phyloP scores from a whole-genome alignment of 2,329 filamentous ascomycete species.

The Aspergillus oerlinghausenensis region DNA sequence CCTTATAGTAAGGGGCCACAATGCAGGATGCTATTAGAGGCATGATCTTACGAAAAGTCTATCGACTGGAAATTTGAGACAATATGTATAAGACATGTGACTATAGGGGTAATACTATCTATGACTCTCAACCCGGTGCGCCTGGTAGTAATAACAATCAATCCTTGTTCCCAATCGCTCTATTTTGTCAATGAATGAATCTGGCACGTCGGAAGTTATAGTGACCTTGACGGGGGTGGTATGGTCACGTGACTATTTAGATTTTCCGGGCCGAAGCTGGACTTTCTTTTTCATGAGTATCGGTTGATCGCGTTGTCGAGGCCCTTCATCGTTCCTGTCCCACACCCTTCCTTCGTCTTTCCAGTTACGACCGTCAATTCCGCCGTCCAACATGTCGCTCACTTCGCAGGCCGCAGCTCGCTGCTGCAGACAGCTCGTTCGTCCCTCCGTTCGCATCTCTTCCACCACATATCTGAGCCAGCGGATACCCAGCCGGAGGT shows the following conservation, averaged over 20 bases:
- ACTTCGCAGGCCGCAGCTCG: slow-evolving; percentile 38
- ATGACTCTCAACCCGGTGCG: neutral
- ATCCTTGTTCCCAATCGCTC: neutral
- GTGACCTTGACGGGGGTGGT: neutral
- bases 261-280: slow-evolving; percentile 30
- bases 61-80: slow-evolving; percentile 3
- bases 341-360: slow-evolving; percentile 8
- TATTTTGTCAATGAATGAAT: neutral
- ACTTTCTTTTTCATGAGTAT: slow-evolving; percentile 26
- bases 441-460: slow-evolving; percentile 38
- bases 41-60: slow-evolving; percentile 30
- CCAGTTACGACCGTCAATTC: slow-evolving; percentile 10
- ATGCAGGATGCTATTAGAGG: slow-evolving; percentile 23
- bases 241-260: slow-evolving; percentile 26
- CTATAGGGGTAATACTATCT: slow-evolving; percentile 2
- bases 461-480: slow-evolving; percentile 37
- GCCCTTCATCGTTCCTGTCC: slow-evolving; percentile 7
- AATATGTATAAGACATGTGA: slow-evolving; percentile 1
- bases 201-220: neutral
- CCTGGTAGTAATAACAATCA: neutral
- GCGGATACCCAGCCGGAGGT: slow-evolving; percentile 59
- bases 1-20: slow-evolving; percentile 9
- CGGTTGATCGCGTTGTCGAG: slow-evolving; percentile 3
- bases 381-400: slow-evolving; percentile 34
- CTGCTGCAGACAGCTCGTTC: slow-evolving; percentile 41